Base-by-base conservation (phyloP, 73 alveolate genomes). In the Durusdinium trenchii region DNA sequence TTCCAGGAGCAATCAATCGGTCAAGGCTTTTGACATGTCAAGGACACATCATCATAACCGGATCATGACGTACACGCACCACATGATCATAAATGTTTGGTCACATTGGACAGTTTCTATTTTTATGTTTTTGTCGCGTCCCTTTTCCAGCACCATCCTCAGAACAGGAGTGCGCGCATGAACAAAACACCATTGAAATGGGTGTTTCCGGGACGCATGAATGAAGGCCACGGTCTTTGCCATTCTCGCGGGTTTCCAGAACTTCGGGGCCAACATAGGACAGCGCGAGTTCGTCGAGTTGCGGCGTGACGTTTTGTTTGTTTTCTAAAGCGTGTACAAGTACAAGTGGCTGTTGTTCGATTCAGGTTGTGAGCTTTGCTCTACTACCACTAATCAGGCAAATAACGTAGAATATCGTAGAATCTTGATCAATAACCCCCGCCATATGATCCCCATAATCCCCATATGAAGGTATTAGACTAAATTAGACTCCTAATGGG, bases 171-270 rank as follows among this genome's bases (percentile, higher is more conserved):
- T 7, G 47, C 30, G 14, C 26, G 26, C 14, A 10, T 73, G 26
- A 10, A 35, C 32, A 40, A 20, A 4, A 40, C 57, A 26, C 42
- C 62, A 20, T 6, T 4, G 6, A 1, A 47, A 28, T 36, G 93
- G 69, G 93, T 48, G 51, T 40, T 32, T 26, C 83, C 45, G 20
- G 9, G 48, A 46, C 45, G 38, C 20, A 6, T n/a, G 23, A n/a
- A n/a, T 5, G 42, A 10, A 87, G 97, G 99, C 99, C 61, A 93
- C 99, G 32, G 99, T 93, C 93, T 93, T 93, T 75, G 99, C 99
- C 62, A 93, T 93, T 43, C 60, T 93, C 40, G 99, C 99, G 14
- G 99, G 99, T 7, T 93, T 93, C 69, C 99, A 93, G 86, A 93
- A 93, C 92, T 93, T 93, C 64, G 99, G 99, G 43, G 28, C 89